Evolutionary conservation across 1,139 yeast genomes (phyloP).

Genomic region (Geotrichum siamense): DNA sequence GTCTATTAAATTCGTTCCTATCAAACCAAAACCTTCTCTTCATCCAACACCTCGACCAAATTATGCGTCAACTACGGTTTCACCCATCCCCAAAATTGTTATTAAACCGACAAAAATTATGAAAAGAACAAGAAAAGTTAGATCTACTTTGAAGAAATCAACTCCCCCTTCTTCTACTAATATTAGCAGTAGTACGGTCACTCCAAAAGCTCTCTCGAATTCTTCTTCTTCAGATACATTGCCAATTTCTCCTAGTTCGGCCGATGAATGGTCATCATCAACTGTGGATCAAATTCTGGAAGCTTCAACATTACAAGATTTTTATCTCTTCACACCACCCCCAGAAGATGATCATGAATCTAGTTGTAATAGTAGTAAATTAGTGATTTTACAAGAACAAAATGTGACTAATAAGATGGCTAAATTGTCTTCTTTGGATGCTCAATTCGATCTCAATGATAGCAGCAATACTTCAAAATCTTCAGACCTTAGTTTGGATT

Average conservation of each 20-base stretch:
- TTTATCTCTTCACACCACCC: conserved; percentile 15
- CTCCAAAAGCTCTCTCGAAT: conserved; percentile 15
- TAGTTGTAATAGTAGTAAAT: neutral
- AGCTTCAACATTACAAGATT: conserved; percentile 13
- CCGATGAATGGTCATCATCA: conserved; percentile 3
- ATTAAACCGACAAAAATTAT: neutral
- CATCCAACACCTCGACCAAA: neutral
- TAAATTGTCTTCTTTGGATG: too few relatives aligned
- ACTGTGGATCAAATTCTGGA: conserved; percentile 13
- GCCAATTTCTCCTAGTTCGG: conserved; percentile 3
- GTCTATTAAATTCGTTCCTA: conserved; percentile 5
- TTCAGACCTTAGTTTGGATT: neutral
- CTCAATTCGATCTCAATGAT: too few relatives aligned
- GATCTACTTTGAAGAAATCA: neutral
- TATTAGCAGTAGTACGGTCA: conserved; percentile 10
- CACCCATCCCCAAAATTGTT: neutral
- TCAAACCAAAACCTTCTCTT: conserved; percentile 5
- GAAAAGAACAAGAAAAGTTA: neutral
- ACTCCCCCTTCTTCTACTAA: neutral
- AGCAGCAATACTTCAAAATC: neutral
- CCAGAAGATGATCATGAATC: neutral
- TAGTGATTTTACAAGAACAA: too few relatives aligned
- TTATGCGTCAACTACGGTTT: neutral
- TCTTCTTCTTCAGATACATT: conserved; percentile 7
- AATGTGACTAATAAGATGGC: too few relatives aligned